These are phyloP conservation scores for Boletus coccyginus DNA, from an alignment of 768 basidiomycete species.

Conservation along the genomic window DNA sequence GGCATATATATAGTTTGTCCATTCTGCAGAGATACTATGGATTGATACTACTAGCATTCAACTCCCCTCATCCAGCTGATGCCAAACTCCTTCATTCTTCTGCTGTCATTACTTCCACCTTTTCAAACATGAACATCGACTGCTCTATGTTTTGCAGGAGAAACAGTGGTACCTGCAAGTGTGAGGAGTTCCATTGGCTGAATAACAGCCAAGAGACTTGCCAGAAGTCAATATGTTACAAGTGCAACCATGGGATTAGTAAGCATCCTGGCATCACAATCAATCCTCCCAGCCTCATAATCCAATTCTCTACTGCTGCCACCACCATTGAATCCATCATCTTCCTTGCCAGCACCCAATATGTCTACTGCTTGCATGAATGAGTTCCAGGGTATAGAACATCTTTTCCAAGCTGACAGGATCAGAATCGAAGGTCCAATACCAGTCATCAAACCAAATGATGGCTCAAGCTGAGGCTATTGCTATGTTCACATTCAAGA, in stretches of 20 bases:
- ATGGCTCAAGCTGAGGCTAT: not conserved
- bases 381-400: not conserved
- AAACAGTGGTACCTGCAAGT: not conserved
- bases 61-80: no score
- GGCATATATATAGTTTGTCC: no score
- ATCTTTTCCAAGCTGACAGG: not conserved
- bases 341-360: not conserved
- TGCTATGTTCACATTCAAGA: not conserved
- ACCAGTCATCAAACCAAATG: no score
- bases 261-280: not conserved
- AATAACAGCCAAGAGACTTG: not conserved
- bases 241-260: not conserved
- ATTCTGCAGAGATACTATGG: not conserved
- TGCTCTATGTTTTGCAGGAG: not conserved
- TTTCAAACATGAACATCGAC: not conserved
- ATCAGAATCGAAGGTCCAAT: not conserved
- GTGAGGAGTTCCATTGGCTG: not conserved
- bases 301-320: not conserved
- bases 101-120: no score
- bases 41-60: no score
- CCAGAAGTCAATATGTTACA: not conserved
- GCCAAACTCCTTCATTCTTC: no score
- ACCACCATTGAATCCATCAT: not conserved
- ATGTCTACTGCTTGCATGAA: not conserved
- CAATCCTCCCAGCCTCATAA: not conserved